Evolutionary conservation across 1,284 basidiomycete species (phyloP).

Genomic region (Heimioporus punctisporus): DNA sequence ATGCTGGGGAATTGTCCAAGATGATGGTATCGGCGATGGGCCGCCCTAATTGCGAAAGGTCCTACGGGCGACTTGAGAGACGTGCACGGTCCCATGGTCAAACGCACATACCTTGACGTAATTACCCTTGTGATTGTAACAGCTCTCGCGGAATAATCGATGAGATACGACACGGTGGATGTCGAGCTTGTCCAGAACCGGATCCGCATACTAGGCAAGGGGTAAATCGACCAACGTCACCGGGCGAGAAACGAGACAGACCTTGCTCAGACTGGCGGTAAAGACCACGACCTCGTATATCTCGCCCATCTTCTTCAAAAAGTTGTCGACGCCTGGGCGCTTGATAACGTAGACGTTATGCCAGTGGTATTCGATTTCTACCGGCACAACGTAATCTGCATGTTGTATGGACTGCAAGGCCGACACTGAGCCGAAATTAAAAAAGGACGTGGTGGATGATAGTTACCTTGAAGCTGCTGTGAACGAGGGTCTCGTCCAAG

Average conservation of each 20-base stretch:
- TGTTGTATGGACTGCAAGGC: constrained; percentile 83
- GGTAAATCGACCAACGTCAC: constrained; percentile 2
- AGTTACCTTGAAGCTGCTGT: constrained; percentile 89
- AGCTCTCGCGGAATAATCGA: constrained; percentile 96
- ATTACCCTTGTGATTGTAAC: constrained; percentile 99
- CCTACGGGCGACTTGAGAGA: constrained; percentile 49
- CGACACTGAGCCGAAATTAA: constrained; percentile 11
- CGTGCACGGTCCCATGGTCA: constrained; percentile 1
- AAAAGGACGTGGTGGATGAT: not conserved
- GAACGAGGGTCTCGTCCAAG: constrained; percentile 95
- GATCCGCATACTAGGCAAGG: constrained; percentile 87
- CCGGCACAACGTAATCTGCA: constrained; percentile 98
- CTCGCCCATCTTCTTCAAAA: constrained; percentile 97
- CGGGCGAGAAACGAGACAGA: constrained; percentile 28
- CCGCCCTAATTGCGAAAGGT: constrained; percentile 95
- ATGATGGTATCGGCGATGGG: constrained; percentile 96
- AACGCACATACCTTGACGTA: constrained; percentile 88
- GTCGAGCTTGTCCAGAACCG: constrained; percentile 97
- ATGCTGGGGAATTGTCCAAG: constrained; percentile 98
- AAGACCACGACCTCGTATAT: constrained; percentile 99
- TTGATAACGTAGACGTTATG: constrained; percentile 99
- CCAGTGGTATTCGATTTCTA: constrained; percentile 98
- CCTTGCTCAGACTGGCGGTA: constrained; percentile 97
- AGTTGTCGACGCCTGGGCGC: constrained; percentile 96
- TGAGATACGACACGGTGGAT: constrained; percentile 93